Evolutionary conservation across 2,329 filamentous ascomycete species (phyloP).

Genomic region (Grosmannia clavigera): DNA sequence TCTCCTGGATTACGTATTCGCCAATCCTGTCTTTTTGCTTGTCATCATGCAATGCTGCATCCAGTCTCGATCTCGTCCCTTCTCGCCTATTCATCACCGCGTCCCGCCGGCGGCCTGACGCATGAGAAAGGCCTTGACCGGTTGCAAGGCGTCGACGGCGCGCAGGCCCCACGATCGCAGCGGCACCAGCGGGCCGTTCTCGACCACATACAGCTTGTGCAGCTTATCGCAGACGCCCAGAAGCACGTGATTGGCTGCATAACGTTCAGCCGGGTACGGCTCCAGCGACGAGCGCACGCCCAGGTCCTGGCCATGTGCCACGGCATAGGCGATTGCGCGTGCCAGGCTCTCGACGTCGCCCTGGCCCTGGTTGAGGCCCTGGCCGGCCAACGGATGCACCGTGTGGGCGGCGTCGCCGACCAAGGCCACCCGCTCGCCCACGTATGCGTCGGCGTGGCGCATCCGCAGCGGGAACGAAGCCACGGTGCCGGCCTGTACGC

Average conservation of each 20-base stretch:
- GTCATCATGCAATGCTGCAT: not conserved
- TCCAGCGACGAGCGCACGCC: constrained; percentile 70
- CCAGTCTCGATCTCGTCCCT: not conserved
- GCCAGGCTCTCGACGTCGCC: constrained; percentile 75
- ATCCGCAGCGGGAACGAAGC: constrained; percentile 87
- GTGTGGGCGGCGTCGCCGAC: constrained; percentile 94
- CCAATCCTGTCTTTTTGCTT: too few species aligned
- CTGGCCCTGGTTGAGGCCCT: constrained; percentile 88
- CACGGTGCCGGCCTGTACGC: constrained; percentile 65
- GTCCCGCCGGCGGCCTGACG: constrained; percentile 49
- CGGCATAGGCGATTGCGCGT: constrained; percentile 60
- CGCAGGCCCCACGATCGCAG: constrained; percentile 65
- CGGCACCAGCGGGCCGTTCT: constrained; percentile 66
- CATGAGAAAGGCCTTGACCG: constrained; percentile 82
- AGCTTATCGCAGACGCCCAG: constrained; percentile 78
- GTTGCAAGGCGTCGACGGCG: constrained; percentile 60
- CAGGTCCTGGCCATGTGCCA: constrained; percentile 76
- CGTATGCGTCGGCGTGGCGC: constrained; percentile 89
- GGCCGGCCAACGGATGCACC: constrained; percentile 85
- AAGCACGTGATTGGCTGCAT: constrained; percentile 67
- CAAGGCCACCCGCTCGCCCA: constrained; percentile 77
- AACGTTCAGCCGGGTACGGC: constrained; percentile 68
- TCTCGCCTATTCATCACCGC: not conserved
- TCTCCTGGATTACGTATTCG: too few species aligned
- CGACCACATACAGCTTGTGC: constrained; percentile 81